A percentile compares a stretch with the other conserved stretches of the same genome.
These are phyloP conservation scores for Gossypium davidsonii DNA, from an alignment of 441 rosid species.

Conservation along the genomic window DNA sequence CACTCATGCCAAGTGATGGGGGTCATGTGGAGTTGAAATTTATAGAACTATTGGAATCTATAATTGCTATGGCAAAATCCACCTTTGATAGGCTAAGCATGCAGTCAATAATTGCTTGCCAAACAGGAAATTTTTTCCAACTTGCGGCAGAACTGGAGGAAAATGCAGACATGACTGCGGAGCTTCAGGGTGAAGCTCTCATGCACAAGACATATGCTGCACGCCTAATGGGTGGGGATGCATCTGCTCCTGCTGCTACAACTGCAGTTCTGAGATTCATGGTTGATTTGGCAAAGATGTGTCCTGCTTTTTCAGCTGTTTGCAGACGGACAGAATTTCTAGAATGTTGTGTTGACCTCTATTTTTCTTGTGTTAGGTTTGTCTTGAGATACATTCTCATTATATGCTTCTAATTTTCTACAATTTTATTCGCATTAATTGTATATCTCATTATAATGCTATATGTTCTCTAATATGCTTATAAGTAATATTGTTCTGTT, in stretches of 20 bases:
- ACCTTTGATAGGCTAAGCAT: constrained; percentile 87
- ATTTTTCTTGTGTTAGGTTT: constrained; percentile 96
- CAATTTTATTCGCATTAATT: constrained; percentile 4
- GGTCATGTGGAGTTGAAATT: constrained; percentile 74
- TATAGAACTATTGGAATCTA: constrained; percentile 89
- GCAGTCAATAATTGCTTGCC: constrained; percentile 85
- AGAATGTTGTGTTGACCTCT: constrained; percentile 91
- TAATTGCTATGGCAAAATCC: constrained; percentile 89
- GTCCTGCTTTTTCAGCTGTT: constrained; percentile 86
- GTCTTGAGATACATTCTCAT: constrained; percentile 28
- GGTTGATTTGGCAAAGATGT: constrained; percentile 99
- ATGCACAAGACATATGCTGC: constrained; percentile 99
- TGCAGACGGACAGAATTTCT: constrained; percentile 92
- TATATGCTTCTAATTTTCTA: constrained; percentile 1
- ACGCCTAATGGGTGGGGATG: constrained; percentile 99
- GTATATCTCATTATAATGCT: constrained; percentile 12
- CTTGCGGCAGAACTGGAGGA: constrained; percentile 95
- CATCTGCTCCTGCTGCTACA: constrained; percentile 99
- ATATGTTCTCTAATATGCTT: constrained; percentile 15
- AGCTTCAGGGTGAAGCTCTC: constrained; percentile 99
- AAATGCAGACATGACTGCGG: constrained; percentile 84
- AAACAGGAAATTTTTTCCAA: constrained; percentile 90
- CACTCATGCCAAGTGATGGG: constrained; percentile 91
- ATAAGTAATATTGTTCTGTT: constrained; percentile 1
- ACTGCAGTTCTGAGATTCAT: constrained; percentile 94